These are phyloP conservation scores for Arthrobotrys entomopaga DNA, from an alignment of 2,329 filamentous ascomycete species.

Conservation along the genomic window DNA sequence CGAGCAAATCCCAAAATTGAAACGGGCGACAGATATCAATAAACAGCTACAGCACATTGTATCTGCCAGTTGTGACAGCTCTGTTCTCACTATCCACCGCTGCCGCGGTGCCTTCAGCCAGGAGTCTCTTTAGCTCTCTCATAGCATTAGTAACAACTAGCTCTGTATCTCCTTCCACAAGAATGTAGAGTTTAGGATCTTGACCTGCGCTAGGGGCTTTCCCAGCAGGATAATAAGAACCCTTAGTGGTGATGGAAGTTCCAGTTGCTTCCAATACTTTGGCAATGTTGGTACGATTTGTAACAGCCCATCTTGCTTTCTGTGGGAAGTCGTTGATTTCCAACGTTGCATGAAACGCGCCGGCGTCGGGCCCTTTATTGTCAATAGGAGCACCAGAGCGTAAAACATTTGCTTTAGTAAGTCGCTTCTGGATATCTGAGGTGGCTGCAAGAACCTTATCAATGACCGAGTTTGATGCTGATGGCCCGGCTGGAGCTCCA, in stretches of 20 bases:
- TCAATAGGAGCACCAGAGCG: constrained; percentile 94
- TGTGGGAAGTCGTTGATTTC: constrained; percentile 99
- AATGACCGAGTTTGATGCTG: constrained; percentile 69
- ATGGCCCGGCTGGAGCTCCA: constrained; percentile 58
- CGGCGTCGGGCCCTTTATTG: constrained; percentile 97
- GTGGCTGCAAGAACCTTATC: constrained; percentile 92
- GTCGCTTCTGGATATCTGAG: constrained; percentile 86
- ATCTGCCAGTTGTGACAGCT: constrained; percentile 81
- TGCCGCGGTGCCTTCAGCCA: constrained; percentile 90
- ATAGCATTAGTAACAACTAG: constrained; percentile 89
- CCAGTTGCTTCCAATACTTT: constrained; percentile 96
- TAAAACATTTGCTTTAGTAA: constrained; percentile 88
- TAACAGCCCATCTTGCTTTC: constrained; percentile 98
- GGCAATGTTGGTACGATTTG: constrained; percentile 96
- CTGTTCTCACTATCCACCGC: constrained; percentile 86
- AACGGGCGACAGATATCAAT: background rate
- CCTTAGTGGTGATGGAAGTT: constrained; percentile 97
- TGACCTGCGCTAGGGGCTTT: constrained; percentile 80
- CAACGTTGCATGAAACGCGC: constrained; percentile 93
- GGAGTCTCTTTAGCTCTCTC: constrained; percentile 83
- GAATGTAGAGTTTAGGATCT: constrained; percentile 94
- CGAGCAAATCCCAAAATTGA: background rate
- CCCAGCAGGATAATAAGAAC: constrained; percentile 83
- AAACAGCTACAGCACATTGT: constrained; percentile 77
- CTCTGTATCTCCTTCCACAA: constrained; percentile 97